These are phyloP conservation scores for Epichloe gansuensis DNA, from an alignment of 2,329 filamentous ascomycete species.

Conservation along the genomic window DNA sequence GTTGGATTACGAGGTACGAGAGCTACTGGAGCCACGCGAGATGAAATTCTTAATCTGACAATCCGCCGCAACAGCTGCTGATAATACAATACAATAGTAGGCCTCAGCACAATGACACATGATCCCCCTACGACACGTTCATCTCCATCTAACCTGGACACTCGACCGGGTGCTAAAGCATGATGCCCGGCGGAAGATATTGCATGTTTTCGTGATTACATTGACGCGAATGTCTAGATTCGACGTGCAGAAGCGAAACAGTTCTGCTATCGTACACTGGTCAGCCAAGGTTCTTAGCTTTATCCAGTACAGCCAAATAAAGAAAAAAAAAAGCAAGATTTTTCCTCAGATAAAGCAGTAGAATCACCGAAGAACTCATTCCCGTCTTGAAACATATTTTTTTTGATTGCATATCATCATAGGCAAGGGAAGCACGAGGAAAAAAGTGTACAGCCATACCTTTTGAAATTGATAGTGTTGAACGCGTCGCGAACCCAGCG, in stretches of 20 bases:
- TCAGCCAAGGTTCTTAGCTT: not conserved
- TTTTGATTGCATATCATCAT: conserved; percentile 10
- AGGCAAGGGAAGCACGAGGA: not conserved
- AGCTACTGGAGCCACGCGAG: no score
- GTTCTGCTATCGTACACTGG: not conserved
- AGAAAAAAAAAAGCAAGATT: not conserved
- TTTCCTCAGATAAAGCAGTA: conserved; percentile 7
- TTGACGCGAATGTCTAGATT: no score
- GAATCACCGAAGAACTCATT: conserved; percentile 24
- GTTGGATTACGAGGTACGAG: no score
- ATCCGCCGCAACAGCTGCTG: no score
- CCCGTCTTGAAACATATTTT: conserved; percentile 27
- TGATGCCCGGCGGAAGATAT: no score
- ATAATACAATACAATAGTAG: no score
- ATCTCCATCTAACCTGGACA: no score
- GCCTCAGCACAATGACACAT: no score
- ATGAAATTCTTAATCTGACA: no score
- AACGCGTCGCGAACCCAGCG: not conserved
- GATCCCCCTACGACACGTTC: no score
- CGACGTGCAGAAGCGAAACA: not conserved
- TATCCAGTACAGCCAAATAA: not conserved
- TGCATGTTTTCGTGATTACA: no score
- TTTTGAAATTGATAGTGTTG: not conserved
- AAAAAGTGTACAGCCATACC: not conserved
- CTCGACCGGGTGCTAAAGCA: no score